Base-by-base conservation (phyloP, 768 basidiomycete species). In the Rhodotorula taiwanensis region DNA sequence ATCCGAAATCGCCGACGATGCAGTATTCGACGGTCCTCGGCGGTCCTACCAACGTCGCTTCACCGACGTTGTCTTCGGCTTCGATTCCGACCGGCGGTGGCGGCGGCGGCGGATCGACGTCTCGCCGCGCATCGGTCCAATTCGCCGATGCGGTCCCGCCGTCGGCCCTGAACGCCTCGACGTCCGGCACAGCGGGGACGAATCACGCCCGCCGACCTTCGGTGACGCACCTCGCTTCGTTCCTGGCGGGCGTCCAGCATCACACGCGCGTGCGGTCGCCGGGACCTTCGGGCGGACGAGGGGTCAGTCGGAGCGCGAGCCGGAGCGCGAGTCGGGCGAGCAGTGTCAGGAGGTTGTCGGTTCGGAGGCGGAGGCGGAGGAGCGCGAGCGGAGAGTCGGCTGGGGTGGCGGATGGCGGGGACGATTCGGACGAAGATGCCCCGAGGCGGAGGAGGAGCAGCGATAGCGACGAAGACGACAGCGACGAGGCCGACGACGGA, bases 231-330 rank as follows among this genome's bases (percentile, higher is more conserved):
- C 61, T 70, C 54, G 60, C 64, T 18, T 33, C 31, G 27, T 66
- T 70, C 69, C 41, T 66, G 25, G 41, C 45, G 23, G 69, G 65
- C 6, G 60, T 70, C 25, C 58, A 56, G 44, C 69, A 70, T 33
- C 62, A 70, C 43, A 64, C 64, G 31, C 61, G 69, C 33, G 62
- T 66, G 15, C 58, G 62, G 0, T 54, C 58, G 5, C 61, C 62
- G 1, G 63, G 69, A 5, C 28, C 53, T 28, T 39, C 34, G 15
- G 64, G 58, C 31, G 61, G 61, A 5, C 51, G 69, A 11, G 65
- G 69, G 11, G 64, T 70, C 58, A 34, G 56, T 48, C 25, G 69
- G 55, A 34, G 45, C 51, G 43, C 41, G 62, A 50, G 59, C 39
- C 20, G 55, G 49, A 27, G 63, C 55, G 20, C 5, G 58, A 36